Conservation (phyloP, 176 grass and related monocot genomes). For the Hyparrhenia diplandra region DNA sequence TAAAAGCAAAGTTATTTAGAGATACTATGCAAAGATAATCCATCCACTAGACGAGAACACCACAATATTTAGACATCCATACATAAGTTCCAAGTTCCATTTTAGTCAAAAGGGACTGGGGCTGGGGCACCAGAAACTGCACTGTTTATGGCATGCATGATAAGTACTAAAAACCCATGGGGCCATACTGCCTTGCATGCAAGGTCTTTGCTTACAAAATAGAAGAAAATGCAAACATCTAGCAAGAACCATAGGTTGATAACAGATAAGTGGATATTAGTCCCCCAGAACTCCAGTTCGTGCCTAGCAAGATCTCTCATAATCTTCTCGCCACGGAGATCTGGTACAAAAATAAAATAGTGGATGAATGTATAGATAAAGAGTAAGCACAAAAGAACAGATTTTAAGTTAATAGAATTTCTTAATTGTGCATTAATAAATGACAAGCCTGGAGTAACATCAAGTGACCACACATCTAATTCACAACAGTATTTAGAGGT, state of each 20-base stretch:
- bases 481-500: background rate
- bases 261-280: background rate
- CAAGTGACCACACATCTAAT: background rate
- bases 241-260: background rate
- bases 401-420: background rate
- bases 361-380: background rate
- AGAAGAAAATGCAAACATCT: background rate
- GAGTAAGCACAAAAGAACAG: background rate
- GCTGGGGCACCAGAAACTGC: background rate
- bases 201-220: background rate
- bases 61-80: background rate
- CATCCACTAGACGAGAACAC: background rate
- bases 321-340: background rate
- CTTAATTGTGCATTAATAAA: background rate
- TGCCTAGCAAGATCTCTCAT: constrained; percentile 2
- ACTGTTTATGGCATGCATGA: background rate
- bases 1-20: background rate
- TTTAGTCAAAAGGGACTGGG: background rate
- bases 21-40: background rate
- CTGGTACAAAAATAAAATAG: background rate
- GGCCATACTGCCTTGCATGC: background rate
- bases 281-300: background rate
- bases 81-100: background rate
- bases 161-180: background rate
- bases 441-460: background rate